Conservation (phyloP, 2,329 filamentous ascomycete genomes). For the Didymella sp. region DNA sequence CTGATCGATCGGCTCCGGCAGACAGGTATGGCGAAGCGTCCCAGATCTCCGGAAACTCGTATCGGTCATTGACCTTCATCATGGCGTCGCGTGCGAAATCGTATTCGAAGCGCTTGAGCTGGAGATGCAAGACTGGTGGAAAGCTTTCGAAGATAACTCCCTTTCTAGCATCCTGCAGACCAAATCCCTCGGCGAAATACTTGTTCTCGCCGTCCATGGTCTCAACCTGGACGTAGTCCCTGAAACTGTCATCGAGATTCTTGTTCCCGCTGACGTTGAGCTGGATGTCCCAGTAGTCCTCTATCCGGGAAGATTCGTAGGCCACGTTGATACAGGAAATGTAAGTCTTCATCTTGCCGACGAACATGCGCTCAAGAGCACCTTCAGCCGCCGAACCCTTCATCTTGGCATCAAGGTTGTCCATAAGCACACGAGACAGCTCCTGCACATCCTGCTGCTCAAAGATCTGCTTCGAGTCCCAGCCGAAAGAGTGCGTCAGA, state of each 20-base stretch:
- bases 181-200: constrained; percentile 90
- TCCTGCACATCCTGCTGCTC: constrained; percentile 99
- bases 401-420: constrained; percentile 96
- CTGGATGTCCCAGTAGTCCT: constrained; percentile 99
- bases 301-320: constrained; percentile 92
- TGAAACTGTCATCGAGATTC: constrained; percentile 91
- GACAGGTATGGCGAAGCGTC: constrained; percentile 88
- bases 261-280: constrained; percentile 95
- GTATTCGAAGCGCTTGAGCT: constrained; percentile 97
- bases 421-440: constrained; percentile 94
- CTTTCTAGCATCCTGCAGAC: constrained; percentile 95
- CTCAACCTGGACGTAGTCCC: constrained; percentile 95
- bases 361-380: constrained; percentile 87
- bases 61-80: constrained; percentile 97
- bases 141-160: constrained; percentile 97
- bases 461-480: constrained; percentile 97
- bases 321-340: constrained; percentile 98
- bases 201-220: constrained; percentile 98
- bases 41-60: constrained; percentile 85
- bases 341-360: constrained; percentile 98
- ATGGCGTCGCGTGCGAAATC: constrained; percentile 95
- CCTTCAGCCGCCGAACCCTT: constrained; percentile 94
- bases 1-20: constrained; percentile 83
- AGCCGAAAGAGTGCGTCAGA: constrained; percentile 94
- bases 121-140: constrained; percentile 90